phyloP scores from a whole-genome alignment of 2,329 filamentous ascomycete genomes.

The Scopulariopsis brevicaulis region DNA sequence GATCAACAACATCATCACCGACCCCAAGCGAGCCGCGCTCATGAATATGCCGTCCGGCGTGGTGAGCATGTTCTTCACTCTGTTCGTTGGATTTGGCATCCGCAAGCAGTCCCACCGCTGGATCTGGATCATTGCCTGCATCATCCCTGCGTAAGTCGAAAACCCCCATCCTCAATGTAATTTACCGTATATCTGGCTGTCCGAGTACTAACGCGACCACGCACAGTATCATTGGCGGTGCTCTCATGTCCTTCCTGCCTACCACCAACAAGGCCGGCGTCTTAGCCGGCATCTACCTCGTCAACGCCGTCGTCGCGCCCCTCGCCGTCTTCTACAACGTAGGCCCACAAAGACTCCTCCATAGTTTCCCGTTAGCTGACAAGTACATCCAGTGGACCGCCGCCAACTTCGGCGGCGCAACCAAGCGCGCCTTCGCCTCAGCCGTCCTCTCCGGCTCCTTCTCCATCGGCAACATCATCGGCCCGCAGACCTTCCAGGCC shows the following conservation, averaged over 20 bases:
- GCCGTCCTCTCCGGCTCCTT: constrained; percentile 32
- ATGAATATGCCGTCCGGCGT: constrained; percentile 11
- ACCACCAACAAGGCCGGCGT: constrained; percentile 30
- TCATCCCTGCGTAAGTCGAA: constrained; percentile 32
- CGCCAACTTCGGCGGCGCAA: constrained; percentile 22
- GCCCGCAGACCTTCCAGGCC: constrained; percentile 24
- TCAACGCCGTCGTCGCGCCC: constrained; percentile 35
- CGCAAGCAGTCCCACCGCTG: constrained; percentile 34
- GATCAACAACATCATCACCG: constrained; percentile 4
- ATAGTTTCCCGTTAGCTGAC: constrained; percentile 18
- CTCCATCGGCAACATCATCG: constrained; percentile 23
- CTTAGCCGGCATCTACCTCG: constrained; percentile 36
- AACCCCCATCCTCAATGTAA: background rate
- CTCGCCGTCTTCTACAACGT: constrained; percentile 33
- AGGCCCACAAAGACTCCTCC: background rate
- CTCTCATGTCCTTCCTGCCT: constrained; percentile 40
- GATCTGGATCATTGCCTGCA: constrained; percentile 35
- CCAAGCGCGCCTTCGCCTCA: constrained; percentile 29
- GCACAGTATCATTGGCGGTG: constrained; percentile 31
- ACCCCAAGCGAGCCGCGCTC: constrained; percentile 3
- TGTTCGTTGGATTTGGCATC: constrained; percentile 35
- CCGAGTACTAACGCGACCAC: background rate
- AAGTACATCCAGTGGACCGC: constrained; percentile 7
- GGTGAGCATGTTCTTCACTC: constrained; percentile 38
- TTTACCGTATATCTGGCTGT: background rate